Percentiles rank a stretch among this genome's conserved stretches.
phyloP scores from a whole-genome alignment of 441 rosid genomes.

The Mallotus repandus region DNA sequence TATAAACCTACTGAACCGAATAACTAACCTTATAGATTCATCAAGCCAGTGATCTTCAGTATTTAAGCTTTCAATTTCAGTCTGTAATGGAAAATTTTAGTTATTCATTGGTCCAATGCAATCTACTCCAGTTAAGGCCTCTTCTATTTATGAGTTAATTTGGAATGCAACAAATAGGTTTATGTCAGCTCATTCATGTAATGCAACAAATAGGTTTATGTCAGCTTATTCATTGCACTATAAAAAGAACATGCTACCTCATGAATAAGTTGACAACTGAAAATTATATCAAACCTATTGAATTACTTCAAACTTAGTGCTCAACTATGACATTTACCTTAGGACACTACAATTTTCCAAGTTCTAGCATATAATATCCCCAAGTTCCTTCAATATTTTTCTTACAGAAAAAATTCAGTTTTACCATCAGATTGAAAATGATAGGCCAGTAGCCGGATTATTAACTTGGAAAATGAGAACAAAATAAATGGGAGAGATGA shows the following conservation, averaged over 20 bases:
- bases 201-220: background rate
- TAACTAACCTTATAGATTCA: slow-evolving; percentile 61
- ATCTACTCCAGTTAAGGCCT: background rate
- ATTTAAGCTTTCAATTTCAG: slow-evolving; percentile 49
- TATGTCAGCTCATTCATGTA: background rate
- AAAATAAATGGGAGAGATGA: background rate
- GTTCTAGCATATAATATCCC: background rate
- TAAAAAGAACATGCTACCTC: background rate
- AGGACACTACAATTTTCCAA: background rate
- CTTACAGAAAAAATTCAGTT: background rate
- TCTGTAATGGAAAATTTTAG: slow-evolving; percentile 34
- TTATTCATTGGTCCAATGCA: background rate
- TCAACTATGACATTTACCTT: background rate
- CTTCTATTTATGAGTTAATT: background rate
- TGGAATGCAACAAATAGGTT: background rate
- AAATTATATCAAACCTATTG: background rate
- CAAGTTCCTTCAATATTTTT: background rate
- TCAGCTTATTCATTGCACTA: background rate
- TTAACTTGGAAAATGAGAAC: background rate
- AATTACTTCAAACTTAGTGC: background rate
- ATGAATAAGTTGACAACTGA: background rate
- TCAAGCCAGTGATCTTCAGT: slow-evolving; percentile 57
- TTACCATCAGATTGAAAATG: background rate
- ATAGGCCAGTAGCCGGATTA: background rate
- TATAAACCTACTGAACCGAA: slow-evolving; percentile 5